Conservation (phyloP, 2,329 filamentous ascomycete species). For the Curvularia lunata region DNA sequence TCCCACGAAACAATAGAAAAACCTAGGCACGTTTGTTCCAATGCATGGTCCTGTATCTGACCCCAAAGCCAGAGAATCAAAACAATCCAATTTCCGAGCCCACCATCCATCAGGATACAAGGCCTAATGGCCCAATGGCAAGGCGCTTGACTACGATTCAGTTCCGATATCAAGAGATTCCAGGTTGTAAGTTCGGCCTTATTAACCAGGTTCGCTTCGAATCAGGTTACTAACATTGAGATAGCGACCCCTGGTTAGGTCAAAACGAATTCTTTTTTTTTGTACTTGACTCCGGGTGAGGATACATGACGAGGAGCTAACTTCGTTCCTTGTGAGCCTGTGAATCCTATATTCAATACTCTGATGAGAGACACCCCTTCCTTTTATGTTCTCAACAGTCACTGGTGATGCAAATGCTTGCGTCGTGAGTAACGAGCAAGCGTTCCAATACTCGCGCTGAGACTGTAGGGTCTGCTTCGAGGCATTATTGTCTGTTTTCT, state of each 20-base stretch:
- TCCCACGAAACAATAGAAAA: neutral
- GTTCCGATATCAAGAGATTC: constrained; percentile 39
- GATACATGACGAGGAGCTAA: neutral
- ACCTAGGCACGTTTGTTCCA: neutral
- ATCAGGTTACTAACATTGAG: constrained; percentile 9
- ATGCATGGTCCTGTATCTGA: neutral
- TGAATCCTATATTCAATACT: neutral
- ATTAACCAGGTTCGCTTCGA: constrained; percentile 7
- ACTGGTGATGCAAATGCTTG: too few relatives aligned
- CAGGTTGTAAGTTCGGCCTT: constrained; percentile 24
- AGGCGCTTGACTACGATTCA: constrained; percentile 63
- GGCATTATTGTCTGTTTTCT: neutral
- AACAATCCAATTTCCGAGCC: neutral
- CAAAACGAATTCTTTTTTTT: constrained; percentile 18
- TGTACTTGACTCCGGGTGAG: neutral
- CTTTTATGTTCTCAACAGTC: neutral
- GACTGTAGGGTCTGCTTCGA: neutral
- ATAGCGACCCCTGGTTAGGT: constrained; percentile 35
- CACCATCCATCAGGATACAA: constrained; percentile 4
- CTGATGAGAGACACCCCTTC: neutral
- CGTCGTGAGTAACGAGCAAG: neutral
- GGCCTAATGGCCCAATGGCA: constrained; percentile 60
- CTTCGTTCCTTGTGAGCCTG: neutral
- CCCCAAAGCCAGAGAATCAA: neutral
- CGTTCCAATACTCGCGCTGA: neutral